Conservation (phyloP, 352 stramenopile genomes). For the Poterioochromonas sp. region DNA sequence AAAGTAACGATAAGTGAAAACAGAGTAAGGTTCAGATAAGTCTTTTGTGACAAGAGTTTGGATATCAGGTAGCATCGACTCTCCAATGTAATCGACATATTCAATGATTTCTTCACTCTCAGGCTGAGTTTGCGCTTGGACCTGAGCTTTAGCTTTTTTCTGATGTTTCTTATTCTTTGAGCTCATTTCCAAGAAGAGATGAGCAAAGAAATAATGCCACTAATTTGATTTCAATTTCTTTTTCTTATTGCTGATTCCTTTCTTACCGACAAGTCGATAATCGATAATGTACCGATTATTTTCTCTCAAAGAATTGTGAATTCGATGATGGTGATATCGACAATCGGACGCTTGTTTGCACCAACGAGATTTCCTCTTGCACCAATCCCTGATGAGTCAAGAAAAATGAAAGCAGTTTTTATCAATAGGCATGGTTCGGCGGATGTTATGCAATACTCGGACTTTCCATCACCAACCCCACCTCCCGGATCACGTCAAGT, state of each 20-base stretch:
- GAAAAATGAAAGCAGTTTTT: not conserved
- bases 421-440: not conserved
- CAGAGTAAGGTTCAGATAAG: conserved; percentile 84
- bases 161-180: no score
- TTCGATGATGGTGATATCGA: not conserved
- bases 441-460: not conserved
- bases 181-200: no score
- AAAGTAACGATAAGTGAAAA: conserved; percentile 94
- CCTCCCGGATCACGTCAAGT: not conserved
- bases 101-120: conserved; percentile 31
- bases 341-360: not conserved
- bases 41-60: conserved; percentile 85
- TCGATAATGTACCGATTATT: no score
- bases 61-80: conserved; percentile 64
- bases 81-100: conserved; percentile 43
- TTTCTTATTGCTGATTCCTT: no score
- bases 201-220: no score
- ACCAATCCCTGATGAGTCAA: not conserved
- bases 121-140: no score
- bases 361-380: not conserved
- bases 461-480: not conserved
- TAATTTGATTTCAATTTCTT: no score
- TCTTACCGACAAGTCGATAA: no score
- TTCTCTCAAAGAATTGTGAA: no score
- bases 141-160: no score